phyloP scores from a whole-genome alignment of 805 yeast species.

The Myxozyma melibiosi region DNA sequence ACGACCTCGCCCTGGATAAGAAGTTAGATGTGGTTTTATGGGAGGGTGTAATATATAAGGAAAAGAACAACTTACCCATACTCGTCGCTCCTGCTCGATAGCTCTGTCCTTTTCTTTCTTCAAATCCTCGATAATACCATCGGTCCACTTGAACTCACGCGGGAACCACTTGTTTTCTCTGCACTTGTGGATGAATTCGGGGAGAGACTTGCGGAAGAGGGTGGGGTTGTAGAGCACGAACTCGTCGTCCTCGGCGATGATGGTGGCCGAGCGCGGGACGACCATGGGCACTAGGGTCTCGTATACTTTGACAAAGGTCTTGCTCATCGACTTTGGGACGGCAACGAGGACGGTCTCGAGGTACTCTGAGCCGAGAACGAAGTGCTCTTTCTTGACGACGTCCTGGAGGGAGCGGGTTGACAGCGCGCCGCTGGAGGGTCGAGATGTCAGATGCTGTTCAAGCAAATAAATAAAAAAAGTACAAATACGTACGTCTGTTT shows the following conservation, averaged over 20 bases:
- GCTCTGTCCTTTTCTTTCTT: constrained; percentile 79
- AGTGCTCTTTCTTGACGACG: constrained; percentile 78
- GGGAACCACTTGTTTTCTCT: constrained; percentile 91
- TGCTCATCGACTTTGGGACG: constrained; percentile 62
- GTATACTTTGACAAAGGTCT: constrained; percentile 66
- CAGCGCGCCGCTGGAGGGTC: constrained; percentile 65
- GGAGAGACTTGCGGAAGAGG: constrained; percentile 76
- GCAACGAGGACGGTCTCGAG: constrained; percentile 84
- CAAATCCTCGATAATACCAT: constrained; percentile 68
- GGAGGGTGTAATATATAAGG: constrained; percentile 31
- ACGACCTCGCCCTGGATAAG: constrained; percentile 66
- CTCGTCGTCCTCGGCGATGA: constrained; percentile 72
- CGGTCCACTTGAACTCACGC: constrained; percentile 87
- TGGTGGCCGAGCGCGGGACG: constrained; percentile 84
- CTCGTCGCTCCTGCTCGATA: constrained; percentile 68
- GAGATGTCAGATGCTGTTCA: neutral
- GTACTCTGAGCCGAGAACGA: constrained; percentile 83
- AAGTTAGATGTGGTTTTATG: neutral
- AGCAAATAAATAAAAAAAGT: neutral
- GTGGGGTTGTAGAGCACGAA: constrained; percentile 75
- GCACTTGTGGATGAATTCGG: constrained; percentile 66
- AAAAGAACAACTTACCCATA: constrained; percentile 40
- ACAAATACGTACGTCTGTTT: constrained; percentile 57
- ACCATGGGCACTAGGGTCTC: constrained; percentile 80
- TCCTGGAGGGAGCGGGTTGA: constrained; percentile 89